A percentile compares a stretch with the other conserved stretches of the same genome.
Evolutionary conservation across 164 flowering plant genomes (phyloP).

Genomic region (Magnolia changhungtana): DNA sequence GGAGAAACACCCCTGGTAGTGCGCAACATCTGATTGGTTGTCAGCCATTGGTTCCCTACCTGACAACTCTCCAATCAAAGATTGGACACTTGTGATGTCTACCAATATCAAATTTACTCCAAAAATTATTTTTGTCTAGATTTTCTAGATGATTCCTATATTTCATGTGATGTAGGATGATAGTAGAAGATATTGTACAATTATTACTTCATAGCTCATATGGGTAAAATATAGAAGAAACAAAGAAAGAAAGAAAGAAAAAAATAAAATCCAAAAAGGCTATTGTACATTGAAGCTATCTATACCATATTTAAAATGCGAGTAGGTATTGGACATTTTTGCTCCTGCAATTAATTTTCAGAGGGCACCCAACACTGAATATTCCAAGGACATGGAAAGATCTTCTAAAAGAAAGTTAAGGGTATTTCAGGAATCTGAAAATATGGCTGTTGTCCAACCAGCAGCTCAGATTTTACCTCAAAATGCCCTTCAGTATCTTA

Average conservation of each 20-base stretch:
- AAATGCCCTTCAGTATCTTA: no score
- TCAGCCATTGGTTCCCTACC: background rate
- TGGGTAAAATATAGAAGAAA: background rate
- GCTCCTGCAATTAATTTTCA: background rate
- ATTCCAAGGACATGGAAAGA: no score
- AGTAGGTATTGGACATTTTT: background rate
- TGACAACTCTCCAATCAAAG: background rate
- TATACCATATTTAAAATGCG: background rate
- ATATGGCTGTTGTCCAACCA: no score
- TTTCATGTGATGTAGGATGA: background rate
- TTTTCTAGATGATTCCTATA: background rate
- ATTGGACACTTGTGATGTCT: background rate
- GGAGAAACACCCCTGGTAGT: no score
- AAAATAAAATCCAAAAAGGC: background rate
- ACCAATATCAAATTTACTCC: background rate
- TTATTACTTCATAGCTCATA: background rate
- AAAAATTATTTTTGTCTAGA: background rate
- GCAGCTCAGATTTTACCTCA: no score
- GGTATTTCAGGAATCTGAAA: no score
- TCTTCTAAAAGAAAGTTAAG: no score
- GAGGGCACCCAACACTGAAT: no score
- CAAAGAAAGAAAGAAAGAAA: background rate
- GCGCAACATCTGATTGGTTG: background rate
- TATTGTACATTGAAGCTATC: background rate
- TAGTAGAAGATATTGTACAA: background rate